Percentiles rank a stretch among this genome's conserved stretches.
Evolutionary conservation across 1,139 yeast genomes (phyloP).

Genomic region (Suhomyces anneliseae): DNA sequence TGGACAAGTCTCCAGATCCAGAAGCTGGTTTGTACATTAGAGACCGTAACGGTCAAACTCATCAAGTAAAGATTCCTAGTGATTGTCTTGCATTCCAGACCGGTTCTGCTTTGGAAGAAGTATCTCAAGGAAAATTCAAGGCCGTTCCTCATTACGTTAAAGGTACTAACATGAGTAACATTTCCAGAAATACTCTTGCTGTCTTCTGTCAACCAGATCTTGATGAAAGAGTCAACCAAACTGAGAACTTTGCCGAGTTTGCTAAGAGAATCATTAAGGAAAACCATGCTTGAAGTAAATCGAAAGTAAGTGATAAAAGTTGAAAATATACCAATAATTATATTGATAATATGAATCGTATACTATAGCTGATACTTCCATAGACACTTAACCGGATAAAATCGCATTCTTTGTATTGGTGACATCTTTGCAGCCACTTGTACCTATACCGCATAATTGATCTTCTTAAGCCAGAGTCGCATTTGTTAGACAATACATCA

Average conservation of each 20-base stretch:
- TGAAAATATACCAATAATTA: background rate
- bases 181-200: constrained; percentile 60
- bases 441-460: too few species aligned
- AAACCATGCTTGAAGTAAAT: constrained; percentile 26
- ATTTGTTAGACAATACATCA: too few species aligned
- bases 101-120: constrained; percentile 59
- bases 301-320: constrained; percentile 7
- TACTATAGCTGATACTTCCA: background rate
- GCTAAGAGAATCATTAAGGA: constrained; percentile 37
- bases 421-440: too few species aligned
- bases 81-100: constrained; percentile 65
- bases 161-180: constrained; percentile 36
- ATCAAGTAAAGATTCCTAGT: constrained; percentile 55
- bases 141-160: constrained; percentile 64
- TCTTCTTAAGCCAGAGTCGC: too few species aligned
- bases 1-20: constrained; percentile 43
- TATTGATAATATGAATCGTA: background rate
- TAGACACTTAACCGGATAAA: background rate
- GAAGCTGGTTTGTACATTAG: constrained; percentile 55
- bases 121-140: constrained; percentile 50
- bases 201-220: constrained; percentile 66
- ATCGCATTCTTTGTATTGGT: too few species aligned
- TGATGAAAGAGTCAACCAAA: constrained; percentile 45
- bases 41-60: constrained; percentile 44
- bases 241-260: constrained; percentile 51